Percentiles rank a stretch among this genome's conserved stretches.
Evolutionary conservation across 2,329 filamentous ascomycete genomes (phyloP).

Genomic region (Apiospora rasikravindrae): DNA sequence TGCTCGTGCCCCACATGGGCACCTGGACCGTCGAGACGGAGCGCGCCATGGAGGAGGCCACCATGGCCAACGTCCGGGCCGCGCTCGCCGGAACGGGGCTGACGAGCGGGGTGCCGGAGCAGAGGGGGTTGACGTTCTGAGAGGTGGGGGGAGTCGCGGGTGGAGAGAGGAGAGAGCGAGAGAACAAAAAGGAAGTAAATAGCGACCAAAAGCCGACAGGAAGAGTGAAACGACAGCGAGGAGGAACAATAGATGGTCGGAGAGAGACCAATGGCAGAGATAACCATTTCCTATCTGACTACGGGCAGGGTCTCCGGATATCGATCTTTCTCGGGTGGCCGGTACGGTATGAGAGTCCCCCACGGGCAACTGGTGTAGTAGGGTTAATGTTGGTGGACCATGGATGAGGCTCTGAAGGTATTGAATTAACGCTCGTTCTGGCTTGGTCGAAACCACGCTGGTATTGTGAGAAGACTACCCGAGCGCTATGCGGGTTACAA

Average conservation of each 20-base stretch:
- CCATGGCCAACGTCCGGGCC: constrained; percentile 70
- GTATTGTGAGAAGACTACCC: background rate
- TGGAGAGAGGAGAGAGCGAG: background rate
- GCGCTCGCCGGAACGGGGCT: constrained; percentile 67
- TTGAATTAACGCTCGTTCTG: background rate
- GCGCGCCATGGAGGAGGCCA: constrained; percentile 76
- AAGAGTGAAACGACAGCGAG: too few relatives aligned
- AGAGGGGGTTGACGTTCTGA: constrained; percentile 46
- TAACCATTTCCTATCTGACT: background rate
- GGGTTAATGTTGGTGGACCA: background rate
- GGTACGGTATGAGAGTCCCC: background rate
- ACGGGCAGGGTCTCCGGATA: background rate
- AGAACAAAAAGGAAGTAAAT: background rate
- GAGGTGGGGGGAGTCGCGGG: too few relatives aligned
- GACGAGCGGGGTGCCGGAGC: constrained; percentile 75
- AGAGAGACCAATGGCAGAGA: background rate
- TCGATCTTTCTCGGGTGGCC: background rate
- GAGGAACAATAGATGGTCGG: too few relatives aligned
- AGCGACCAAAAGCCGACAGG: background rate
- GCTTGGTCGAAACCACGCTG: background rate
- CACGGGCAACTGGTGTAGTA: too few relatives aligned
- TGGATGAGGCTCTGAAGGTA: background rate
- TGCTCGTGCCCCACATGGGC: constrained; percentile 85
- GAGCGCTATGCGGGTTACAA: background rate
- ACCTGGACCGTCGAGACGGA: constrained; percentile 76